phyloP scores from a whole-genome alignment of 768 basidiomycete species.

The Dioszegia aurantiaca region DNA sequence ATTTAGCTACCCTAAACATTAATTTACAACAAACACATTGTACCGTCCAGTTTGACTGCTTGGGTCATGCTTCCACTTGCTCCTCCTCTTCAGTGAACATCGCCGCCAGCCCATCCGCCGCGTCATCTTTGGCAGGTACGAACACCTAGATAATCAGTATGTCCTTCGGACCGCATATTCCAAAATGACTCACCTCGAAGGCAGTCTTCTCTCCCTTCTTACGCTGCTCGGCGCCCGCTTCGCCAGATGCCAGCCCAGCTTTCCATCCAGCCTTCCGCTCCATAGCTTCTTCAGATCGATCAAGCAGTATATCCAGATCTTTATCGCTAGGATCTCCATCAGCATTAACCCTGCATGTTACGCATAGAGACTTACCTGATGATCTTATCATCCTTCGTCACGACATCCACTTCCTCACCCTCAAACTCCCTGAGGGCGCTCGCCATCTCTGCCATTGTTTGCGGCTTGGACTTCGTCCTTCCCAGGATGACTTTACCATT shows the following conservation, averaged over 20 bases:
- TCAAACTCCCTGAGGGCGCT: constrained; percentile 71
- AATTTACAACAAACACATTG: not conserved
- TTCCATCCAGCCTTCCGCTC: constrained; percentile 49
- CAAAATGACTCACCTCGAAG: constrained; percentile 37
- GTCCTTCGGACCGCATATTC: not conserved
- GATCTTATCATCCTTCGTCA: constrained; percentile 69
- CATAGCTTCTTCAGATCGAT: constrained; percentile 57
- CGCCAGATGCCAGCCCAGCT: constrained; percentile 40
- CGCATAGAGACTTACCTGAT: constrained; percentile 53
- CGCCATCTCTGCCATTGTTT: constrained; percentile 76
- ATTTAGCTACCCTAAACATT: too few relatives aligned
- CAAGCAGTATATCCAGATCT: constrained; percentile 76
- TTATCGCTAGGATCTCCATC: constrained; percentile 58
- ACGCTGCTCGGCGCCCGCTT: constrained; percentile 32
- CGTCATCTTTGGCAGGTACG: constrained; percentile 46
- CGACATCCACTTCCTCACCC: constrained; percentile 84
- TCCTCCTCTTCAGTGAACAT: constrained; percentile 48
- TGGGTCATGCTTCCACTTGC: constrained; percentile 28
- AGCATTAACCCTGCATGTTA: not conserved
- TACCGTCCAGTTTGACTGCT: not conserved
- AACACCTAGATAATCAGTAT: constrained; percentile 26
- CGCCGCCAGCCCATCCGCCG: constrained; percentile 40
- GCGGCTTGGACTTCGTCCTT: constrained; percentile 54
- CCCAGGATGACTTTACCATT: constrained; percentile 54
- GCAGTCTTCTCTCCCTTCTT: constrained; percentile 47